Evolutionary conservation across 139 green algal species (phyloP).

Genomic region (Volvox reticuliferus): DNA sequence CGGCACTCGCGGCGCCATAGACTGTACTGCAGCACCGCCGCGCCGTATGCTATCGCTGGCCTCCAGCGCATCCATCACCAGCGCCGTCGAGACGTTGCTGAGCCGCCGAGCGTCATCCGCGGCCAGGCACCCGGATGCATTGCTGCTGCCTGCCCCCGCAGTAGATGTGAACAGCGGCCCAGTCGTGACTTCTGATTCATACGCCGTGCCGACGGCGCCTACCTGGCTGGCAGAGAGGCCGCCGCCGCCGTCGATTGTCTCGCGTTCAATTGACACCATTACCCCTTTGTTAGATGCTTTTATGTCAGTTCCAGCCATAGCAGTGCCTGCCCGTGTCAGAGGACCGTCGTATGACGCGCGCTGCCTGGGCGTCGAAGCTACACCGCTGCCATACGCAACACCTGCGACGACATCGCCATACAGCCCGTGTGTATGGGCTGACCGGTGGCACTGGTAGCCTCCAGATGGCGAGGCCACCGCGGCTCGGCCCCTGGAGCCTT

Average conservation of each 20-base stretch:
- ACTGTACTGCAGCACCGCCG: not conserved
- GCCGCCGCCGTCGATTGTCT: not conserved
- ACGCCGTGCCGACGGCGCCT: not conserved
- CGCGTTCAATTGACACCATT: not conserved
- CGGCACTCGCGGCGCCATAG: not conserved
- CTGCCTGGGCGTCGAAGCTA: not conserved
- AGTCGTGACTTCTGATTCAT: constrained; percentile 1
- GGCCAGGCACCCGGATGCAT: not conserved
- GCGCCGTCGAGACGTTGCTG: not conserved
- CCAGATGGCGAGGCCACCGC: not conserved
- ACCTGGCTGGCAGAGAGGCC: not conserved
- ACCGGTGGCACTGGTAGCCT: not conserved
- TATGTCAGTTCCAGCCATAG: not conserved
- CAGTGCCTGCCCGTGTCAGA: not conserved
- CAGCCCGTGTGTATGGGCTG: not conserved
- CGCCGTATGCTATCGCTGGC: not conserved
- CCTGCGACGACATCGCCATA: constrained; percentile 17
- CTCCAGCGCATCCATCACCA: constrained; percentile 11
- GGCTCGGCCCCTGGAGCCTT: not conserved
- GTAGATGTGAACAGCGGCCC: not conserved
- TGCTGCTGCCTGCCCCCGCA: not conserved
- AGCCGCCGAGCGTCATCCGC: not conserved
- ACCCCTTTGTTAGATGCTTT: not conserved
- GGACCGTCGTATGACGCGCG: not conserved
- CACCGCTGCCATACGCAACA: not conserved